phyloP scores from a whole-genome alignment of 345 rosid species.

The Nasturtium officinale region DNA sequence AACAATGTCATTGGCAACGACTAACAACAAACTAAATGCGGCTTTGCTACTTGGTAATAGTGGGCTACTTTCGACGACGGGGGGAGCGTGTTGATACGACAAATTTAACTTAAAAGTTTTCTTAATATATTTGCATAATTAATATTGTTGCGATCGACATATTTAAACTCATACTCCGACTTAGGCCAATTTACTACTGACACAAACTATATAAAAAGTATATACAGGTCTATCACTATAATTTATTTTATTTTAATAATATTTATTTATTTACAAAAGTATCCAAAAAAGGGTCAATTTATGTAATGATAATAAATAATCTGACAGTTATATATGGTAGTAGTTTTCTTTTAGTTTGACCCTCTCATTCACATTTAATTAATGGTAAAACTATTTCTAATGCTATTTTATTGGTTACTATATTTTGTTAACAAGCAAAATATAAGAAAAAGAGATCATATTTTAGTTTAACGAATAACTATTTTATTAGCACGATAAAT shows the following conservation, averaged over 20 bases:
- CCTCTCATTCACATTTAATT: too few species aligned
- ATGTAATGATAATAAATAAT: too few species aligned
- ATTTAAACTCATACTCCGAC: background rate
- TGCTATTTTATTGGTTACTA: too few species aligned
- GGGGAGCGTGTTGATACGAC: background rate
- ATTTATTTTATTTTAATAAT: too few species aligned
- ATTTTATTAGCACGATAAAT: too few species aligned
- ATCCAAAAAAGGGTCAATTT: too few species aligned
- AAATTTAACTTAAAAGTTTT: background rate
- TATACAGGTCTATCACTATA: background rate
- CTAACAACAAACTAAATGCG: background rate
- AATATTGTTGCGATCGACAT: background rate
- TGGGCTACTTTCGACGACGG: background rate
- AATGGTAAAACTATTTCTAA: too few species aligned
- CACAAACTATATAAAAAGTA: background rate
- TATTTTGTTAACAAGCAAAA: too few species aligned
- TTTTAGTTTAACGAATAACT: too few species aligned
- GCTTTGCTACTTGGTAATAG: background rate
- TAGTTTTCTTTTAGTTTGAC: too few species aligned
- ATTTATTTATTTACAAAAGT: background rate
- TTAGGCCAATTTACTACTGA: slow-evolving; percentile 1
- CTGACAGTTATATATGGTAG: too few species aligned
- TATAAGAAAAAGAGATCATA: too few species aligned
- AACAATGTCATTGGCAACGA: background rate
- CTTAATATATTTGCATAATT: background rate